Percentiles rank a stretch among this genome's conserved stretches.
phyloP scores from a whole-genome alignment of 2,329 filamentous ascomycete genomes.

The Myriosclerotinia duriaeana region DNA sequence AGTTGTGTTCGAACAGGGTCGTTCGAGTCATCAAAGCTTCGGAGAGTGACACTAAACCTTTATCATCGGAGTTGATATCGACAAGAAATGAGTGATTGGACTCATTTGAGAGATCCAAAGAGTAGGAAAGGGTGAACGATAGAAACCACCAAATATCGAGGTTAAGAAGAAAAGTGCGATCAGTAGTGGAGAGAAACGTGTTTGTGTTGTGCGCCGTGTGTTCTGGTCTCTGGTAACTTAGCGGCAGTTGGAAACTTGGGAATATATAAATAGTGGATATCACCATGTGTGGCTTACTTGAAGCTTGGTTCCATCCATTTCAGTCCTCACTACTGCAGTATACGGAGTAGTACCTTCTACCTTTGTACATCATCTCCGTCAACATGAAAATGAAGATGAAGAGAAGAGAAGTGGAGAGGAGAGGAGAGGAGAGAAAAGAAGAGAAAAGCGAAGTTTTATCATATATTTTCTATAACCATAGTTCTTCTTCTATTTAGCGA shows the following conservation, averaged over 20 bases:
- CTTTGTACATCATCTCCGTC: neutral
- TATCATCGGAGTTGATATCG: neutral
- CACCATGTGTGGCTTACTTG: neutral
- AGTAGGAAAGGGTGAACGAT: neutral
- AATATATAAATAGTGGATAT: slow-evolving; percentile 1
- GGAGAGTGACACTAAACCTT: neutral
- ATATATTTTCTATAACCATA: neutral
- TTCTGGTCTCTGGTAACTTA: neutral
- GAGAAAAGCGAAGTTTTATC: neutral
- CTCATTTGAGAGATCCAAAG: neutral
- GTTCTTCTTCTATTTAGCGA: neutral
- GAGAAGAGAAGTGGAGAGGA: neutral
- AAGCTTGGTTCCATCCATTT: too few species aligned
- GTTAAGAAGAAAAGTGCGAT: neutral
- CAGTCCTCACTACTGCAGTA: neutral
- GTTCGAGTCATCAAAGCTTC: slow-evolving; percentile 2
- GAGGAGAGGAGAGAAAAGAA: neutral
- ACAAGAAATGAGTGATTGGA: neutral
- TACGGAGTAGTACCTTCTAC: neutral
- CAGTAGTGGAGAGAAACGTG: slow-evolving; percentile 10
- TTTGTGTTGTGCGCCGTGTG: neutral
- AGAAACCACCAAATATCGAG: neutral
- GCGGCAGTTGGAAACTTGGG: neutral
- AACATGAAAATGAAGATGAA: neutral
- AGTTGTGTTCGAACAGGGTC: neutral